Evolutionary conservation across 2,329 filamentous ascomycete species (phyloP).

Genomic region (Colletotrichum truncatum): DNA sequence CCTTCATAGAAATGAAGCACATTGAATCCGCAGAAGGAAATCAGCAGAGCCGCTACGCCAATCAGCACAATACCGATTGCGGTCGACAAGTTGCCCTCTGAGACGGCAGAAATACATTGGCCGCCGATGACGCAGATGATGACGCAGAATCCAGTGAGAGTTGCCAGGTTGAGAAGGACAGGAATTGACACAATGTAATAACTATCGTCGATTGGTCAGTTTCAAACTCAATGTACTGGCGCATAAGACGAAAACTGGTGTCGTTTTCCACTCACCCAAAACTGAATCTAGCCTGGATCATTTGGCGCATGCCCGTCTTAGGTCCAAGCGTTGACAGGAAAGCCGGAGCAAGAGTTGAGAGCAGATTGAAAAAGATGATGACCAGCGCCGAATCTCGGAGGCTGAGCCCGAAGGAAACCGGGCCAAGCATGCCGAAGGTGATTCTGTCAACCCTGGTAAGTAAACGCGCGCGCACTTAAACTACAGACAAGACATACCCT

Average conservation of each 20-base stretch:
- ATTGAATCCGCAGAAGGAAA: slow-evolving; percentile 58
- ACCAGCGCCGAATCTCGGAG: slow-evolving; percentile 52
- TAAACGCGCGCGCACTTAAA: background rate
- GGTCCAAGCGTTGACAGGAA: slow-evolving; percentile 53
- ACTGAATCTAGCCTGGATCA: slow-evolving; percentile 54
- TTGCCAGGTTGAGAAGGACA: slow-evolving; percentile 54
- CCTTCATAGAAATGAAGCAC: slow-evolving; percentile 54
- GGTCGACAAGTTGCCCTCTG: slow-evolving; percentile 46
- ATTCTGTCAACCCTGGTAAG: slow-evolving; percentile 37
- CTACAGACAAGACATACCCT: slow-evolving; percentile 35
- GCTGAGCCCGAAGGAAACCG: slow-evolving; percentile 50
- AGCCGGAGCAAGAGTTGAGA: slow-evolving; percentile 48
- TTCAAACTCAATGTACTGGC: too few relatives aligned
- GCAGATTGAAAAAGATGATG: slow-evolving; percentile 56
- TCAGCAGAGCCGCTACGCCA: slow-evolving; percentile 50
- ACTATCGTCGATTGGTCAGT: background rate
- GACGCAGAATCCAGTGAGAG: slow-evolving; percentile 57
- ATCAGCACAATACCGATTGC: slow-evolving; percentile 59
- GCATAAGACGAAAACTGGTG: slow-evolving; percentile 39
- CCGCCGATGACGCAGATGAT: slow-evolving; percentile 58
- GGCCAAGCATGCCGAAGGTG: slow-evolving; percentile 54
- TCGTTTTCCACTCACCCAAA: slow-evolving; percentile 26
- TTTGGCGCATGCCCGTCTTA: slow-evolving; percentile 55
- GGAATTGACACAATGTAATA: slow-evolving; percentile 33
- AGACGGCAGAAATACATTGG: slow-evolving; percentile 49